phyloP scores from a whole-genome alignment of 192 early-diverging fungal genomes.

The Entrophospora sp. region DNA sequence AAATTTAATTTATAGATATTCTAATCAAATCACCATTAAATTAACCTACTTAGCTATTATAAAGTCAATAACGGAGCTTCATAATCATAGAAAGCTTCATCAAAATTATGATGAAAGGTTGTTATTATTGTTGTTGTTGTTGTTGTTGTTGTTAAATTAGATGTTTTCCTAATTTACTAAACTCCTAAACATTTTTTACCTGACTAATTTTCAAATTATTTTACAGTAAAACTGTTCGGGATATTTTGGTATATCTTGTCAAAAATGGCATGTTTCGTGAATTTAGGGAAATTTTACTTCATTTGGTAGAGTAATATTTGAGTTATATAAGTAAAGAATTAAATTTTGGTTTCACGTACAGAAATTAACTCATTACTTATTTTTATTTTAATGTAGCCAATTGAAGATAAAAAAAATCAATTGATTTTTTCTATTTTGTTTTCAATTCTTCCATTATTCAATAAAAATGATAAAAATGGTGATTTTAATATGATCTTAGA shows the following conservation, averaged over 20 bases:
- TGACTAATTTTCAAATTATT: background rate
- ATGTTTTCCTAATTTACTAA: too few species aligned
- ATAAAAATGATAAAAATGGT: background rate
- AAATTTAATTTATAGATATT: background rate
- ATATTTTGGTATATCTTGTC: background rate
- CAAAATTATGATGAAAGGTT: too few species aligned
- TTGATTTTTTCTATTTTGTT: constrained; percentile 16
- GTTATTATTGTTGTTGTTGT: too few species aligned
- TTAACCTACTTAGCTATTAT: background rate
- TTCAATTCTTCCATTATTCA: constrained; percentile 22
- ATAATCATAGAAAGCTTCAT: too few species aligned
- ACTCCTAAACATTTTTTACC: background rate
- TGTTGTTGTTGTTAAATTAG: too few species aligned
- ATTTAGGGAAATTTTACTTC: constrained; percentile 15
- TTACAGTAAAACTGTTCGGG: background rate
- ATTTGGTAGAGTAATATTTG: constrained; percentile 20
- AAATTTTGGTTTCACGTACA: background rate
- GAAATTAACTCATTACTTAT: background rate
- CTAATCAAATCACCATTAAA: background rate
- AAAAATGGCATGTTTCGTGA: constrained; percentile 13
- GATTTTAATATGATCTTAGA: background rate
- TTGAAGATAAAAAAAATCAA: constrained; percentile 21
- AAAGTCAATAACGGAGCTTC: background rate
- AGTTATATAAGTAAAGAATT: background rate
- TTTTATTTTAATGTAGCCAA: constrained; percentile 21